phyloP scores from a whole-genome alignment of 208 protist species.

The Chromosphaera perkinsii region DNA sequence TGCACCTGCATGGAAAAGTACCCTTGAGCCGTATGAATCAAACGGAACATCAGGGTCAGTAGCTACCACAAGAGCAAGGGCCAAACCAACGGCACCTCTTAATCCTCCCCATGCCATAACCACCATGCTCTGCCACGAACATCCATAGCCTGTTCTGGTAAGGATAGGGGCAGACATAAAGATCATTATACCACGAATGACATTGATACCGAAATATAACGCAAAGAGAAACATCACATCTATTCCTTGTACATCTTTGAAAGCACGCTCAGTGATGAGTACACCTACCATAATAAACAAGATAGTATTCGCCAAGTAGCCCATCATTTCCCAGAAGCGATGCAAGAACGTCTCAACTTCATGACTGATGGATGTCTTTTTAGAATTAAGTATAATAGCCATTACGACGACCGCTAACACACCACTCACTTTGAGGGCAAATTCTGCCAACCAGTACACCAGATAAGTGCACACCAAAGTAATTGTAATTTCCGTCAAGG shows the following conservation, averaged over 20 bases:
- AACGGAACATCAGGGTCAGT: background rate
- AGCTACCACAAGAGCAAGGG: slow-evolving; percentile 24
- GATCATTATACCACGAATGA: background rate
- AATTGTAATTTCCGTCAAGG: too few relatives aligned
- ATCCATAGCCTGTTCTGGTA: slow-evolving; percentile 4
- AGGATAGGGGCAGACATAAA: slow-evolving; percentile 2
- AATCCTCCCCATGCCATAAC: slow-evolving; percentile 22
- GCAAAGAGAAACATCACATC: slow-evolving; percentile 3
- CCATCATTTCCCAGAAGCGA: slow-evolving; percentile 1
- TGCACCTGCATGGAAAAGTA: too few relatives aligned
- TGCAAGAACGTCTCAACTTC: slow-evolving; percentile 9
- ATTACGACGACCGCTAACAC: too few relatives aligned
- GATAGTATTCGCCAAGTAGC: slow-evolving; percentile 6
- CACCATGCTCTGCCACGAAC: background rate
- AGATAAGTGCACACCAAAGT: too few relatives aligned
- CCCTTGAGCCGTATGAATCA: too few relatives aligned
- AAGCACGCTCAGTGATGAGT: background rate
- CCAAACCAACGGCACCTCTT: slow-evolving; percentile 27
- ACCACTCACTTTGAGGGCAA: too few relatives aligned
- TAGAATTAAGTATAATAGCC: too few relatives aligned
- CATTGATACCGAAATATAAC: background rate
- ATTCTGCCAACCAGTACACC: too few relatives aligned
- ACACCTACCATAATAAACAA: slow-evolving; percentile 11
- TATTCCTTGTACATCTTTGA: background rate
- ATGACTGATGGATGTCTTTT: too few relatives aligned